Percentiles rank a stretch among this genome's conserved stretches.
These are phyloP conservation scores for Cydonia oblonga DNA, from an alignment of 331 rosid genomes.

Conservation along the genomic window DNA sequence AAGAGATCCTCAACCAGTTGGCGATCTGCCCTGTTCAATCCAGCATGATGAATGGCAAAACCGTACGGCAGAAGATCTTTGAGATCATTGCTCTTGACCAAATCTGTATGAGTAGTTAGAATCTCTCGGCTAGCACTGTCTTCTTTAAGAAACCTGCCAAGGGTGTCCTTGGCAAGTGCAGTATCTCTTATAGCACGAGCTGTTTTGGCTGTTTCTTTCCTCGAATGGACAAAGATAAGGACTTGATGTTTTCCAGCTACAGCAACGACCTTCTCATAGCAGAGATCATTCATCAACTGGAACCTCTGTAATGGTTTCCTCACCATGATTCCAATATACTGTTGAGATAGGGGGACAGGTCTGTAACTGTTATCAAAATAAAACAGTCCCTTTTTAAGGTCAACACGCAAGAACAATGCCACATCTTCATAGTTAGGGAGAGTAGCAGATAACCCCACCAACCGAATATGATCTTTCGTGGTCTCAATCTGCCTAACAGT, in stretches of 20 bases:
- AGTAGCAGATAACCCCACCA: conserved; percentile 94
- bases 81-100: conserved; percentile 88
- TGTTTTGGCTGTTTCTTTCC: conserved; percentile 95
- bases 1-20: conserved; percentile 95
- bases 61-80: conserved; percentile 94
- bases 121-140: conserved; percentile 98
- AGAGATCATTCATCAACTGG: conserved; percentile 93
- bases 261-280: conserved; percentile 85
- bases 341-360: conserved; percentile 94
- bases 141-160: conserved; percentile 82
- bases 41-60: conserved; percentile 96
- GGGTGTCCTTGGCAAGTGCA: conserved; percentile 90
- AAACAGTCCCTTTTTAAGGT: conserved; percentile 55
- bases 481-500: conserved; percentile 91
- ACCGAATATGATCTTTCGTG: conserved; percentile 76
- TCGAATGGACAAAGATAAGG: conserved; percentile 90
- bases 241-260: conserved; percentile 94
- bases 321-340: conserved; percentile 78
- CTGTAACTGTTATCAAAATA: conserved; percentile 86
- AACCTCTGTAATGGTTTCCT: conserved; percentile 98
- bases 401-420: conserved; percentile 83
- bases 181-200: conserved; percentile 91
- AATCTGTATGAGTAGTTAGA: conserved; percentile 88
- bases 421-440: conserved; percentile 94
- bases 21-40: conserved; percentile 83